A percentile compares a stretch with the other conserved stretches of the same genome.
Conservation (phyloP, 768 basidiomycete species). For the Tulasnella calospora region DNA sequence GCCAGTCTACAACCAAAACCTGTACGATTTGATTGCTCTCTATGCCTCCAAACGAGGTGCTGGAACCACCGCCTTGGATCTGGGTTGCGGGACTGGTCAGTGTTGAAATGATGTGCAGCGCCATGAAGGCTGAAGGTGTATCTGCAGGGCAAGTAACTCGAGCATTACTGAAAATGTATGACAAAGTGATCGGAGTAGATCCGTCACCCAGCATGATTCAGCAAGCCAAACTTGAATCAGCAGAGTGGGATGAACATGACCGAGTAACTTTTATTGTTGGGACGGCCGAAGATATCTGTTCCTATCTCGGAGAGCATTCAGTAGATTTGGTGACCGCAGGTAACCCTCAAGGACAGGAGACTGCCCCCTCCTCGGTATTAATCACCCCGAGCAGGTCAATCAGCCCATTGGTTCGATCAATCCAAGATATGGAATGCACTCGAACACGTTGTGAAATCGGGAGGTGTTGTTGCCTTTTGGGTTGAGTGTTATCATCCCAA, state of each 20-base stretch:
- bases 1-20: neutral
- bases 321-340: constrained; percentile 36
- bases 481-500: constrained; percentile 19
- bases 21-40: neutral
- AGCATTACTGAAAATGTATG: neutral
- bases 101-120: neutral
- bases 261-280: neutral
- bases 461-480: constrained; percentile 36
- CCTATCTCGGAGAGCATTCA: constrained; percentile 25
- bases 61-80: constrained; percentile 3
- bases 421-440: constrained; percentile 33
- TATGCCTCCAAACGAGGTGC: neutral
- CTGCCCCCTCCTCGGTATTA: neutral
- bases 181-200: constrained; percentile 25
- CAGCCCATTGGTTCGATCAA: constrained; percentile 38
- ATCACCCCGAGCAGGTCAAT: constrained; percentile 30
- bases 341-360: constrained; percentile 14
- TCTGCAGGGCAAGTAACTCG: constrained; percentile 10
- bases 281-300: constrained; percentile 31
- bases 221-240: constrained; percentile 22
- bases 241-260: neutral
- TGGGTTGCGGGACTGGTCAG: constrained; percentile 21
- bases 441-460: constrained; percentile 31
- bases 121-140: neutral
- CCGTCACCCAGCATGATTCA: constrained; percentile 27